Evolutionary conservation across 31 red algal species (phyloP), one percentile per base, ranked within the genome.

Genomic region (Odonthalia washingtoniensis): DNA sequence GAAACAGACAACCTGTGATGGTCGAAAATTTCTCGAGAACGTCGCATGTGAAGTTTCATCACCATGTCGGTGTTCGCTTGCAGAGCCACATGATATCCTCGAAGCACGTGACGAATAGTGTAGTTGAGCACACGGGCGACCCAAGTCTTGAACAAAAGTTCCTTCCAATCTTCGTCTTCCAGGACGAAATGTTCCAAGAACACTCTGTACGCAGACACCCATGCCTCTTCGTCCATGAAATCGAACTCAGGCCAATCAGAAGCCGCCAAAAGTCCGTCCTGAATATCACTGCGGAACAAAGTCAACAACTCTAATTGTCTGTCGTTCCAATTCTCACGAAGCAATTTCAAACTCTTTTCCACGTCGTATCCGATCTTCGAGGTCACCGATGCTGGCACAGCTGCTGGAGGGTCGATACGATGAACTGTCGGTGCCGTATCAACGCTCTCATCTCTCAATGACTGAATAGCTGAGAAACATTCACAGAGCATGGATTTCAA

Each of bases 41-140:
- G 34, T 60, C 72, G 41, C 69, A 75, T 77, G 57, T 89, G 91
- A 43, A 94, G 74, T 2, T 78, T 64, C 79, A 66, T 74, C 3
- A 94, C 91, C 91, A 94, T 94, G 30, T 88, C 82, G 28, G 43
- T 78, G 78, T 88, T 84, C 32, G 83, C 91, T n/a, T 69, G 80
- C 77, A 94, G 40, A 24, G 91, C 91, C 44, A 16, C 6, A 40
- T 82, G 41, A 76, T 94, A 94, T 40, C 92, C 92, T 32, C 87
- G 74, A 32, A 84, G 12, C 69, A 88, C 84, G 35, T 94, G 75
- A 35, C 85, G 76, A 80, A 90, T 46, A 21, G 92, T 94, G 80
- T 94, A 89, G 75, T 94, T 85, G 72, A 94, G 80, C 46, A 94
- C 92, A 24, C 92, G 84, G 36, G 92, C 84, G 32, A 94, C 92